Evolutionary conservation across 176 grass and related monocot genomes (phyloP), one percentile per base, ranked within the genome.

Genomic region (Triticum dicoccoides): DNA sequence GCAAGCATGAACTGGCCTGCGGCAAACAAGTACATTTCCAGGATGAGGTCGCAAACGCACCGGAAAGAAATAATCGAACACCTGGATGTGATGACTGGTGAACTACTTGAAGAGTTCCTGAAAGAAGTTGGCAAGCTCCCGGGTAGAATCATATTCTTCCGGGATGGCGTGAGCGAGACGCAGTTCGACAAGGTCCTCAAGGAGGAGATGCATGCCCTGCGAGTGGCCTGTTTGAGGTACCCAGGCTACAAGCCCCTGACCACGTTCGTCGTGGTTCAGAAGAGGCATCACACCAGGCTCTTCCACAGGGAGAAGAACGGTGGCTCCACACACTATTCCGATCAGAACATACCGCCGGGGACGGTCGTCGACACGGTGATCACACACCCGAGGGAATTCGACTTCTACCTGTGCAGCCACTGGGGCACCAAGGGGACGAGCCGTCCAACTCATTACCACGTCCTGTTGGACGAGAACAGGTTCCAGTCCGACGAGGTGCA

Each of bases 31-130:
- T 98, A 98, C 83, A 93, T 93, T 52, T 91, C 91, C 11, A 91
- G 95, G 90, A 98, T 98, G 93, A 89, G 89, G 68, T 98, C 95
- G 6, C 95, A 98, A 72, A 98, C 93, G 15, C 95, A 98, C 81
- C 87, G 95, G 9, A 81, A 98, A 83, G 95, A 98, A 81, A 98
- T 98, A 69, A 98, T 98, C 5, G 89, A 98, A 65, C 77, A 87
- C 72, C 85, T 98, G 47, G 91, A 95, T 44, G 76, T 76, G 8
- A 98, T 98, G 95, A 69, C 90, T 3, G 73, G 86, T 25, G 95
- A 95, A 35, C 83, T 98, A 11, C 83, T 98, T 17, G 95, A 95
- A 7, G 95, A 98, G 80, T 98, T 98, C 34, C 65, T 91, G 8
- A 76, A 87, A 32, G 87, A 89, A 62, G 86, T 86, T 2, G 85